Conservation (phyloP, 768 basidiomycete genomes). For the Lentinula sp. region DNA sequence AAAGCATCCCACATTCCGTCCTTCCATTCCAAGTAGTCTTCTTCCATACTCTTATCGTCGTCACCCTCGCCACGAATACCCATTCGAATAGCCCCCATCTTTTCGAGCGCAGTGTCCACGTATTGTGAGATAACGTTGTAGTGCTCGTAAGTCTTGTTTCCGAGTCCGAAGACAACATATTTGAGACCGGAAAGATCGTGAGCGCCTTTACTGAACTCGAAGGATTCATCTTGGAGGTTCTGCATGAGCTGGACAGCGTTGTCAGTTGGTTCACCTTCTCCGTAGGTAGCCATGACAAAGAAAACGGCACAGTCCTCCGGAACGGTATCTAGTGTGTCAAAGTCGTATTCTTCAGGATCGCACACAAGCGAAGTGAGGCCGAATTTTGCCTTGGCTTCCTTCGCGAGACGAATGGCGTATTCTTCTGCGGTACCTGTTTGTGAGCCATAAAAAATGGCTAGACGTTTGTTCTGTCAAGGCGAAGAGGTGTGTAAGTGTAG, state of each 20-base stretch:
- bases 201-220: conserved; percentile 79
- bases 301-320: conserved; percentile 85
- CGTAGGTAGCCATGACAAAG: conserved; percentile 98
- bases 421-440: conserved; percentile 99
- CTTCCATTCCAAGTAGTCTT: conserved; percentile 99
- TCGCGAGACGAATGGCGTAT: conserved; percentile 94
- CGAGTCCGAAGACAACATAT: conserved; percentile 92
- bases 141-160: conserved; percentile 93
- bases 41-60: conserved; percentile 99
- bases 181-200: conserved; percentile 78
- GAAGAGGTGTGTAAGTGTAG: background rate
- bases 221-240: conserved; percentile 80
- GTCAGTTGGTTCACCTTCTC: conserved; percentile 98
- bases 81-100: conserved; percentile 80
- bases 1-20: conserved; percentile 95
- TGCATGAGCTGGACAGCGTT: conserved; percentile 95
- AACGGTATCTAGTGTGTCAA: conserved; percentile 89
- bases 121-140: conserved; percentile 87
- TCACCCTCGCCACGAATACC: conserved; percentile 94
- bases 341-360: conserved; percentile 98
- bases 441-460: conserved; percentile 97
- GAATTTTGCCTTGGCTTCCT: conserved; percentile 95
- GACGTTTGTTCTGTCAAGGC: conserved; percentile 77
- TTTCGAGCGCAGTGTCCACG: conserved; percentile 65
- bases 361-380: conserved; percentile 94